phyloP scores from a whole-genome alignment of 2,329 filamentous ascomycete species.

The Neocatenulostroma microsporum region DNA sequence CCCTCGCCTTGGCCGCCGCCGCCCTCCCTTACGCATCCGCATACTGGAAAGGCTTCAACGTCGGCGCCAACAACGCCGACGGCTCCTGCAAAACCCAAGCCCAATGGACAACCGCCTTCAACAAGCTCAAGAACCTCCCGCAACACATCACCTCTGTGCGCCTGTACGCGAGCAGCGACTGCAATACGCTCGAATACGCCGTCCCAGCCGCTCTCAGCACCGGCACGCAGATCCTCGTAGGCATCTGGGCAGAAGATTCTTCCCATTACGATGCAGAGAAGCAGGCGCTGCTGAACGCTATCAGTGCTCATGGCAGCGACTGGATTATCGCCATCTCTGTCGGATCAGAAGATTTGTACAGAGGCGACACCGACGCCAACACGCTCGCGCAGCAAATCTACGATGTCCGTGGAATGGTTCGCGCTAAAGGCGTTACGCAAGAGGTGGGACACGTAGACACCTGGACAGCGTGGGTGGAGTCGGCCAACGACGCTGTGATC shows the following conservation, averaged over 20 bases:
- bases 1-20: conserved; percentile 28
- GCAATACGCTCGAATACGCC: conserved; percentile 42
- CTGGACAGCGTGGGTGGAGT: conserved; percentile 45
- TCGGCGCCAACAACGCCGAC: conserved; percentile 33
- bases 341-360: conserved; percentile 61
- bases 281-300: conserved; percentile 50
- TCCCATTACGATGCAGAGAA: conserved; percentile 54
- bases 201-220: conserved; percentile 54
- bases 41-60: conserved; percentile 39
- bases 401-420: conserved; percentile 47
- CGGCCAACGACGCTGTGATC: conserved; percentile 53
- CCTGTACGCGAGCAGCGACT: conserved; percentile 57
- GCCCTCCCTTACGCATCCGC: conserved; percentile 27
- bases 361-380: conserved; percentile 38
- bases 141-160: conserved; percentile 53
- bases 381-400: conserved; percentile 41
- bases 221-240: conserved; percentile 55
- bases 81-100: conserved; percentile 34
- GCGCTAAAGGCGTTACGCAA: conserved; percentile 38
- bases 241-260: conserved; percentile 49
- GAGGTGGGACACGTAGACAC: conserved; percentile 62
- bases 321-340: conserved; percentile 59
- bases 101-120: conserved; percentile 32
- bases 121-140: conserved; percentile 35
- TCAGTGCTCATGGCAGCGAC: conserved; percentile 48